Evolutionary conservation across 2,329 filamentous ascomycete genomes (phyloP).

Genomic region (Alternaria novae-zelandiae): DNA sequence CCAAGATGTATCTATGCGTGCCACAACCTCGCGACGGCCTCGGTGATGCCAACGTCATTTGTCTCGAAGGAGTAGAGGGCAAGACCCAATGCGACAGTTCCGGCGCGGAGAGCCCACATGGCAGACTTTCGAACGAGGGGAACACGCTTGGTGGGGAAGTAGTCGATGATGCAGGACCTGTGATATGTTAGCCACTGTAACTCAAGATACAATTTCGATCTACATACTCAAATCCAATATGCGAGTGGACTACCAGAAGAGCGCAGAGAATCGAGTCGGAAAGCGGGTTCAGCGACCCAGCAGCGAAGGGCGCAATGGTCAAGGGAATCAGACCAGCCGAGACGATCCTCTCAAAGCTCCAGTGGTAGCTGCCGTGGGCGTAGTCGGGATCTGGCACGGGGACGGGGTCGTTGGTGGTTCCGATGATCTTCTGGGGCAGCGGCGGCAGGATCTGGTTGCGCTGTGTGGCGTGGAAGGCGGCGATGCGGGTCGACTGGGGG

Average conservation of each 20-base stretch:
- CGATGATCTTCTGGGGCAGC: slow-evolving; percentile 82
- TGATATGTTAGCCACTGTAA: slow-evolving; percentile 9
- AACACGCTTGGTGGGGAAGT: slow-evolving; percentile 76
- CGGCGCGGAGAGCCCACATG: slow-evolving; percentile 79
- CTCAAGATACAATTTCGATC: not conserved
- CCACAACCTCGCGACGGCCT: slow-evolving; percentile 89
- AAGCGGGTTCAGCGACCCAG: slow-evolving; percentile 87
- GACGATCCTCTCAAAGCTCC: slow-evolving; percentile 88
- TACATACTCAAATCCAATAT: slow-evolving; percentile 87
- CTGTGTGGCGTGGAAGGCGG: slow-evolving; percentile 86
- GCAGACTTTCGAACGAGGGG: slow-evolving; percentile 71
- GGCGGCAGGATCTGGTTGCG: slow-evolving; percentile 79
- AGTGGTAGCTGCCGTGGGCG: slow-evolving; percentile 95
- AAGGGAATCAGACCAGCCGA: slow-evolving; percentile 84
- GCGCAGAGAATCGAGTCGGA: slow-evolving; percentile 86
- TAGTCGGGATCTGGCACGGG: slow-evolving; percentile 74
- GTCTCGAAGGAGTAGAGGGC: slow-evolving; percentile 99
- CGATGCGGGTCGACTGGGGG: slow-evolving; percentile 59
- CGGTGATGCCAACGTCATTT: slow-evolving; percentile 93
- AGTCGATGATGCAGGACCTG: slow-evolving; percentile 82
- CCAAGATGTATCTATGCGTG: slow-evolving; percentile 64
- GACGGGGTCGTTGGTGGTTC: slow-evolving; percentile 85
- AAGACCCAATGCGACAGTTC: slow-evolving; percentile 80
- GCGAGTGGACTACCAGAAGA: slow-evolving; percentile 86
- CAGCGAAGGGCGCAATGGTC: slow-evolving; percentile 88